Conservation (phyloP, 345 rosid species). For the Cardamine resedifolia region DNA sequence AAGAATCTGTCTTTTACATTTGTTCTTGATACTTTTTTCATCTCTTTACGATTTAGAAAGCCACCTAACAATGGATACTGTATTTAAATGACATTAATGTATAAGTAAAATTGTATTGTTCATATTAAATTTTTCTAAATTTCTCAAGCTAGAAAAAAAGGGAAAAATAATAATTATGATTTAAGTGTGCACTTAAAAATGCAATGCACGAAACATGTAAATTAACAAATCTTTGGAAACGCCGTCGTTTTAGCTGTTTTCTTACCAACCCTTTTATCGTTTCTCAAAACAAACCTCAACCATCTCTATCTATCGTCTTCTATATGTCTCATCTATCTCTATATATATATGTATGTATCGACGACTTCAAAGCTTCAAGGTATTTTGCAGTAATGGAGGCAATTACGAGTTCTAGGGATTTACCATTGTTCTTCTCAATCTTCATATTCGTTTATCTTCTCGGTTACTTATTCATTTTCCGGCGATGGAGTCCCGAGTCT, state of each 20-base stretch:
- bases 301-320: constrained; percentile 16
- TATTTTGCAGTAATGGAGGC: constrained; percentile 19
- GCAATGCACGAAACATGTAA: not conserved
- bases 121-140: not conserved
- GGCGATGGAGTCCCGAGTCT: constrained; percentile 19
- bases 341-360: not conserved
- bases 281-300: constrained; percentile 38
- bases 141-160: not conserved
- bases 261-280: constrained; percentile 12
- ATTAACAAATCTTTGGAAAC: not conserved
- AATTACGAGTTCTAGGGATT: not conserved
- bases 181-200: not conserved
- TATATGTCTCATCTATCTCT: not conserved
- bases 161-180: not conserved
- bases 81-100: not conserved
- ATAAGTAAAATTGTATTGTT: not conserved
- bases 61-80: not conserved
- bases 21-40: not conserved
- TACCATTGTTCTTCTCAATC: constrained; percentile 30
- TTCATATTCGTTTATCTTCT: constrained; percentile 30
- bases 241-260: constrained; percentile 15
- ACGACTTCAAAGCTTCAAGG: not conserved
- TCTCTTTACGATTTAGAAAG: not conserved
- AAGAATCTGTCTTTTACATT: constrained; percentile 24
- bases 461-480: constrained; percentile 29